Base-by-base conservation (phyloP, 2,329 filamentous ascomycete genomes). In the Penicillium freii region DNA sequence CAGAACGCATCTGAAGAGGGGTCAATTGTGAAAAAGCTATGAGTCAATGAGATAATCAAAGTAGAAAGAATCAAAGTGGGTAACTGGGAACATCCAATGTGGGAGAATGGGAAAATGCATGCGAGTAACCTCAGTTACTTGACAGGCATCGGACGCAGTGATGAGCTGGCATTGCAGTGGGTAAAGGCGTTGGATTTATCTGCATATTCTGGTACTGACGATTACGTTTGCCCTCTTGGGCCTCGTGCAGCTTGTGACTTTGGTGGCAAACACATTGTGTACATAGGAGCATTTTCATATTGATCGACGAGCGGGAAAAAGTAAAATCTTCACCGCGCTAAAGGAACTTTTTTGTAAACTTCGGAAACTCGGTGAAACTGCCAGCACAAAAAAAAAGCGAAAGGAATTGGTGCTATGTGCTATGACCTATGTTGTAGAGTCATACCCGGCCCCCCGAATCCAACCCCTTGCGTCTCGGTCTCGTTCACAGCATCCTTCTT, bases 91-190 rank as follows among this genome's bases (percentile, higher is more conserved):
- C 42, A 19, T 31, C 36, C 48, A 42, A 42, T 51, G 19, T 27
- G 40, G 31, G 29, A 52, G 39, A 52, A 51, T 56, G 52, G 45
- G 38, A 54, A 57, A 56, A 54, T 44, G 31, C 38, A 54, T 47
- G 42, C 40, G 19, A 45, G 13, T 7, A 15, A 27, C 21, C 10
- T 52, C 39, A 51, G 58, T 65, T 66, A 63, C 59, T 64, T 69
- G 70, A 73, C 66, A 69, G 66, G 65, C 71, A 74, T 71, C 79
- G 81, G 81, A 89, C 87, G 87, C 86, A 88, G 75, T 85, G 86
- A 88, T 89, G 87, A 86, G 87, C 84, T 89, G 87, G 85, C 87
- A 89, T 75, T 48, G 56, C 65, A 58, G 61, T 73, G 73, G 74
- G 80, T 74, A 76, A 76, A 45, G 51, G 50, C 57, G 55, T 57